Percentiles rank a stretch among this genome's conserved stretches.
Conservation (phyloP, 371 early-diverging fungal genomes). For the Haplosporangium sp. region DNA sequence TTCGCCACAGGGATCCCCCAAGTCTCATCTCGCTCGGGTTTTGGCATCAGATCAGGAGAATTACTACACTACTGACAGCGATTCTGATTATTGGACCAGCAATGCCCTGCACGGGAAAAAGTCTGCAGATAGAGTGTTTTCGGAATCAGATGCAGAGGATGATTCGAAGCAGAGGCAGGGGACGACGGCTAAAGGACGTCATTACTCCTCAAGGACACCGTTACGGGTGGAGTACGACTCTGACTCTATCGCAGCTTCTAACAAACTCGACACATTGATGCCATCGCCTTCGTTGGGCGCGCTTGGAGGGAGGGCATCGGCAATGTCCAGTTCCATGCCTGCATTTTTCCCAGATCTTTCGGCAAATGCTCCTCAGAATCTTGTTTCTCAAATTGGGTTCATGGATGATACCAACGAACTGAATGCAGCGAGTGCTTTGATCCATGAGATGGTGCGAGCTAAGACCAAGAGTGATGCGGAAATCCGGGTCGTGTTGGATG, state of each 20-base stretch:
- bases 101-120: slow-evolving; percentile 24
- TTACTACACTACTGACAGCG: slow-evolving; percentile 49
- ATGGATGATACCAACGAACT: slow-evolving; percentile 54
- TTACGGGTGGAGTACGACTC: slow-evolving; percentile 50
- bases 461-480: slow-evolving; percentile 51
- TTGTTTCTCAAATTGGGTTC: slow-evolving; percentile 51
- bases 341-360: slow-evolving; percentile 53
- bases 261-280: slow-evolving; percentile 23
- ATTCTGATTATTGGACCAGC: slow-evolving; percentile 40
- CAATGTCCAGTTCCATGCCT: slow-evolving; percentile 26
- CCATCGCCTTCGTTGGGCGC: slow-evolving; percentile 43
- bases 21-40: slow-evolving; percentile 43
- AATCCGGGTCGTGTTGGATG: slow-evolving; percentile 50
- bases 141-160: slow-evolving; percentile 49
- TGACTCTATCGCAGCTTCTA: slow-evolving; percentile 29
- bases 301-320: slow-evolving; percentile 20
- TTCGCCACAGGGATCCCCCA: slow-evolving; percentile 51
- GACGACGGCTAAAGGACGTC: slow-evolving; percentile 18
- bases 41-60: slow-evolving; percentile 40
- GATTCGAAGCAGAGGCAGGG: slow-evolving; percentile 19
- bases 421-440: slow-evolving; percentile 40
- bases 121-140: slow-evolving; percentile 31
- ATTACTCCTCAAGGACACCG: slow-evolving; percentile 26
- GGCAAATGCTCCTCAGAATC: slow-evolving; percentile 49
- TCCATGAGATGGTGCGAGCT: slow-evolving; percentile 44